Evolutionary conservation across 331 rosid species (phyloP).

Genomic region (Quercus phellos): DNA sequence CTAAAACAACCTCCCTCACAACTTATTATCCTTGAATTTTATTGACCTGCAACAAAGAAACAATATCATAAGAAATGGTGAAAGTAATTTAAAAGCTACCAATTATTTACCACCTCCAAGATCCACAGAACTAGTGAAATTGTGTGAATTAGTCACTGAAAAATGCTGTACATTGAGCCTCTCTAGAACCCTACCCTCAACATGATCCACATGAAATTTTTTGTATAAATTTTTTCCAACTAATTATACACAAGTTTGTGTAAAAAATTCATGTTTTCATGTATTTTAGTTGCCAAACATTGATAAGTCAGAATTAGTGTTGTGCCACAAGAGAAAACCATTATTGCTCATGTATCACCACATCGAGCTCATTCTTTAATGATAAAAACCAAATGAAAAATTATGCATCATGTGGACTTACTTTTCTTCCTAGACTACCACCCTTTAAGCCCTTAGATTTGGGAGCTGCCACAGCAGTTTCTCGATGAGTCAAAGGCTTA

Average conservation of each 20-base stretch:
- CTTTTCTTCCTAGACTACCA: constrained; percentile 36
- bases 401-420: constrained; percentile 9
- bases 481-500: constrained; percentile 27
- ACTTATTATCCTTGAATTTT: constrained; percentile 41
- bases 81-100: neutral
- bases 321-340: too few species aligned
- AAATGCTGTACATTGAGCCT: too few species aligned
- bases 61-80: neutral
- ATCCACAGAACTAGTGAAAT: neutral
- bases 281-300: too few species aligned
- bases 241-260: too few species aligned
- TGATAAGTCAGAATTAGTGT: too few species aligned
- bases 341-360: too few species aligned
- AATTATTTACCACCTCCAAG: neutral
- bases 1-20: neutral
- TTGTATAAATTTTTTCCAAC: too few species aligned
- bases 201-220: too few species aligned
- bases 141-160: neutral
- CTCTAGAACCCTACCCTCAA: too few species aligned
- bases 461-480: constrained; percentile 8
- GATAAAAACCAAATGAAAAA: neutral
- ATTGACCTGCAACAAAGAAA: constrained; percentile 41
- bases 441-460: constrained; percentile 23
- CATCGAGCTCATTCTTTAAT: too few species aligned
- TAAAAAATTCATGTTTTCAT: too few species aligned